Base-by-base conservation (phyloP, 768 basidiomycete genomes). In the Lyophyllum decastes region DNA sequence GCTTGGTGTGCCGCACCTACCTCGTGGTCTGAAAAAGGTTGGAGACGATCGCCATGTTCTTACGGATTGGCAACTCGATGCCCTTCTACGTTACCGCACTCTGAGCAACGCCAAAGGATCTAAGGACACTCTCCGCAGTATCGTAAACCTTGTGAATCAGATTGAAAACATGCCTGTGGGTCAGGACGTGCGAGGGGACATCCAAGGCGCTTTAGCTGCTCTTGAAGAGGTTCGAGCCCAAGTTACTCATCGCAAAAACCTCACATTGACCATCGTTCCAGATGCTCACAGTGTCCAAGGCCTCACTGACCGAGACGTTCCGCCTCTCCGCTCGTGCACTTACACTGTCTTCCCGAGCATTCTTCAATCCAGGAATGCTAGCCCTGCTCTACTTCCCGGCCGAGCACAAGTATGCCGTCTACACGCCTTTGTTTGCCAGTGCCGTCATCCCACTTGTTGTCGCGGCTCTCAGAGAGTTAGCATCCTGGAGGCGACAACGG, bases 341-440 rank as follows among this genome's bases (percentile, higher is more conserved):
- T 46, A 79, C 78, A 0, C 77, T 87, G 34, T 83, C 94, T 11
- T 92, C 90, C 1, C 82, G 87, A 41, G 96, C 97, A 3, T 98
- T 97, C 79, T 98, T 97, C 76, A 92, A 94, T 71, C 97, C 96
- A 0, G 92, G 90, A 19, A 97, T 98, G 95, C 75, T 98, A 64
- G 95, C 94, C 14, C 74, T 98, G 68, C 79, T 99, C 21, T 99
- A 99, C 73, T 98, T 98, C 74, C 97, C 97, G 21, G 88, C 94
- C 19, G 97, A 98, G 68, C 97, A 98, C 77, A 98, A 92, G 69
- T 95, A 94, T 70, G 95, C 95, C 2, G 94, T 99, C 9, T 98
- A 98, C 70, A 89, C 93, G 0, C 96, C 97, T 0, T 73, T 99
- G 33, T 98, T 99, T 70, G 96, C 93, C 2, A 95, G 94, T 48